phyloP scores from a whole-genome alignment of 768 basidiomycete genomes.

The Serendipita sp. region DNA sequence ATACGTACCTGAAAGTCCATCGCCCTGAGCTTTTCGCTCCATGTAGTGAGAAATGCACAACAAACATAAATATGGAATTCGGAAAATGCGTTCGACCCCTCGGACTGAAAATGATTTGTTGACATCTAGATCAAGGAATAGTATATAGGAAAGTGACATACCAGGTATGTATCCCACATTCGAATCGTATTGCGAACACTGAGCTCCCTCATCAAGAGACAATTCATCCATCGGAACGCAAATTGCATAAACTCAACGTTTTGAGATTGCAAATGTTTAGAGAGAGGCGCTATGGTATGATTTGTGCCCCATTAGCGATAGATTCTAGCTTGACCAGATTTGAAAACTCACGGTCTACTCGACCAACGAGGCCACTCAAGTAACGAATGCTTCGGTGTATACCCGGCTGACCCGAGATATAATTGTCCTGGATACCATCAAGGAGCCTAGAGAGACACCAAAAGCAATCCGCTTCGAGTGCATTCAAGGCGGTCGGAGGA shows the following conservation, averaged over 20 bases:
- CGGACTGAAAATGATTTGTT: constrained; percentile 40
- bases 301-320: neutral
- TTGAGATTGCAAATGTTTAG: constrained; percentile 69
- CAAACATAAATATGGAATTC: constrained; percentile 98
- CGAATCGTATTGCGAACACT: constrained; percentile 91
- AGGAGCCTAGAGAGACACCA: constrained; percentile 93
- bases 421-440: constrained; percentile 97
- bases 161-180: constrained; percentile 99
- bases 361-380: constrained; percentile 84
- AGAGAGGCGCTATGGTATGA: constrained; percentile 43
- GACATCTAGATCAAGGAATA: neutral
- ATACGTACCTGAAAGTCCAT: constrained; percentile 92
- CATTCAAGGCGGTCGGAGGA: constrained; percentile 52
- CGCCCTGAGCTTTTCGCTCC: constrained; percentile 80
- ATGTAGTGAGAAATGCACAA: constrained; percentile 88
- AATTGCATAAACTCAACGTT: constrained; percentile 99
- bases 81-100: constrained; percentile 94
- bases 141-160: constrained; percentile 25
- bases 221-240: constrained; percentile 99
- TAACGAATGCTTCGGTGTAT: constrained; percentile 85
- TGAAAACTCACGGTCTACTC: constrained; percentile 54
- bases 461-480: constrained; percentile 92
- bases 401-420: constrained; percentile 90
- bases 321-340: constrained; percentile 1
- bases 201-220: constrained; percentile 93